Conservation (phyloP, 441 rosid species). For the Brassica hybrid region DNA sequence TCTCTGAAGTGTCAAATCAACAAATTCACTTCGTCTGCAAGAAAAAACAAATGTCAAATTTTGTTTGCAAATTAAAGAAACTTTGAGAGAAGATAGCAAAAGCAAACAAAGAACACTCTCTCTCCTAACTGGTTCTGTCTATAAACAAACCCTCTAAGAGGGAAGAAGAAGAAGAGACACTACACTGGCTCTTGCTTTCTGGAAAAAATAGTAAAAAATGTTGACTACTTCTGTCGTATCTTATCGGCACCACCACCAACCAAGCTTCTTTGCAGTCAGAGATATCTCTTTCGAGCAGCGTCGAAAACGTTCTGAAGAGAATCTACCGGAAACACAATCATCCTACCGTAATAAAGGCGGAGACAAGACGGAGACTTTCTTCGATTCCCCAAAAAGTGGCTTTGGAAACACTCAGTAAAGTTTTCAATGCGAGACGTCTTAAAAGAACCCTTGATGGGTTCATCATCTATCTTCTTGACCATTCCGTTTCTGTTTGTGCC, state of each 20-base stretch:
- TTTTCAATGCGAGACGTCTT: neutral
- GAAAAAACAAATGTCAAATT: too few relatives aligned
- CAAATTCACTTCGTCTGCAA: too few relatives aligned
- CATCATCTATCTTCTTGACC: neutral
- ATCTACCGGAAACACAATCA: conserved; percentile 47
- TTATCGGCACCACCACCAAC: neutral
- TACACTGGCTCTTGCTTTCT: too few relatives aligned
- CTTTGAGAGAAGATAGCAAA: too few relatives aligned
- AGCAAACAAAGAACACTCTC: too few relatives aligned
- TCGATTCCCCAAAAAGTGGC: conserved; percentile 46
- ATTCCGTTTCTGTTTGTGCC: neutral
- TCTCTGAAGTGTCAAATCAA: too few relatives aligned
- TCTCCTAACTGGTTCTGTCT: too few relatives aligned
- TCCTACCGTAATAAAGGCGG: conserved; percentile 26
- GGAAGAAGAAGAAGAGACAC: too few relatives aligned
- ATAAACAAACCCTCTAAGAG: too few relatives aligned
- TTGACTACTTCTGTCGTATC: neutral
- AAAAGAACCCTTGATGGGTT: conserved; percentile 40
- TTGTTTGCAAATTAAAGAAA: too few relatives aligned
- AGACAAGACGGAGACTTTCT: conserved; percentile 45
- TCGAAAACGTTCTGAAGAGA: conserved; percentile 45
- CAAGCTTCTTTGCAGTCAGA: conserved; percentile 7
- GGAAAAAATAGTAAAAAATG: neutral
- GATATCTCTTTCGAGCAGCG: conserved; percentile 44
- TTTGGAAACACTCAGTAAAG: conserved; percentile 36